These are phyloP conservation scores for Euphorbia peplus DNA, from an alignment of 345 rosid species.

Conservation along the genomic window DNA sequence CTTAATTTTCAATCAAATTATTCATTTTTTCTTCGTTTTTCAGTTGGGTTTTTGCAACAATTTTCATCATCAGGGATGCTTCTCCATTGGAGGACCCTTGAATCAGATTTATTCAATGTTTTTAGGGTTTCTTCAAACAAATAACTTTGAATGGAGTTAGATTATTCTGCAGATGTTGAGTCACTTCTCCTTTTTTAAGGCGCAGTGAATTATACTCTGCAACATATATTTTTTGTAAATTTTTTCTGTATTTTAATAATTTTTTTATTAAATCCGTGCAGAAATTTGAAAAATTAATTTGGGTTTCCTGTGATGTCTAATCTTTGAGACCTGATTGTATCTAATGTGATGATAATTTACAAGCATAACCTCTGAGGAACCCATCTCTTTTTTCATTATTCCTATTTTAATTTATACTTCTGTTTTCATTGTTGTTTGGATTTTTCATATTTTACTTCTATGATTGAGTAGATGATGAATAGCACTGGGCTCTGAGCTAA, in stretches of 20 bases:
- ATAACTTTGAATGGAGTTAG: neutral
- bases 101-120: neutral
- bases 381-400: neutral
- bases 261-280: too few relatives aligned
- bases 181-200: slow-evolving; percentile 36
- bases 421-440: too few relatives aligned
- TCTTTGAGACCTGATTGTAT: slow-evolving; percentile 57
- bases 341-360: slow-evolving; percentile 35
- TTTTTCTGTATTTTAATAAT: neutral
- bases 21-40: neutral
- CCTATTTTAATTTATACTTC: neutral
- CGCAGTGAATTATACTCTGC: slow-evolving; percentile 48
- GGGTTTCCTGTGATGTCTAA: slow-evolving; percentile 51
- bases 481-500: slow-evolving; percentile 66
- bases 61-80: slow-evolving; percentile 14
- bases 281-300: too few relatives aligned
- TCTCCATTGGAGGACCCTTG: slow-evolving; percentile 23
- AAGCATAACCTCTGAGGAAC: slow-evolving; percentile 50
- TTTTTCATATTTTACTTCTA: too few relatives aligned
- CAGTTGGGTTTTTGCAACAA: too few relatives aligned
- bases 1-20: too few relatives aligned
- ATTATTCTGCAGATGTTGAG: slow-evolving; percentile 50
- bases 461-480: slow-evolving; percentile 51
- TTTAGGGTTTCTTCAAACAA: slow-evolving; percentile 17
- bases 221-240: neutral